Percentiles rank a stretch among this genome's conserved stretches.
These are phyloP conservation scores for Mycena metata DNA, from an alignment of 768 basidiomycete genomes.

Conservation along the genomic window DNA sequence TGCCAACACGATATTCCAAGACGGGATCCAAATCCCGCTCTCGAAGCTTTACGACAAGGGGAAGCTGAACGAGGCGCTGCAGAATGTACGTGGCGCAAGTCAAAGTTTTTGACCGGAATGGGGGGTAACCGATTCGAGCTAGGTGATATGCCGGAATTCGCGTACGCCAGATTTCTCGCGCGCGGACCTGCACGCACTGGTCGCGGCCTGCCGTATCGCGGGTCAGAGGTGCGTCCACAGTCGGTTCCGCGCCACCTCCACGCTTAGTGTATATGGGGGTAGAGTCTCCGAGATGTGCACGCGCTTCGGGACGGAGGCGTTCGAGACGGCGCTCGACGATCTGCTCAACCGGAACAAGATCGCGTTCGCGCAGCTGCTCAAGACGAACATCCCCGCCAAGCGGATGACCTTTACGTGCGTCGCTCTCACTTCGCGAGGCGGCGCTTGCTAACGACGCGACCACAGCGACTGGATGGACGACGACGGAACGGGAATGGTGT, in stretches of 20 bases:
- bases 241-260: neutral
- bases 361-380: slow-evolving; percentile 46
- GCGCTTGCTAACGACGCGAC: slow-evolving; percentile 20
- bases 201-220: slow-evolving; percentile 46
- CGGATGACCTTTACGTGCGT: slow-evolving; percentile 37
- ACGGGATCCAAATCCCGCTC: slow-evolving; percentile 48
- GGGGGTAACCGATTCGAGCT: slow-evolving; percentile 2
- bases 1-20: slow-evolving; percentile 42
- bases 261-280: neutral
- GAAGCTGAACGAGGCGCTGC: slow-evolving; percentile 43
- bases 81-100: slow-evolving; percentile 32
- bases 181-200: slow-evolving; percentile 46
- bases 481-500: slow-evolving; percentile 44
- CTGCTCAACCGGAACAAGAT: slow-evolving; percentile 45
- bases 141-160: slow-evolving; percentile 42
- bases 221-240: slow-evolving; percentile 34
- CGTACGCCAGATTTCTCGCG: slow-evolving; percentile 47
- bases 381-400: slow-evolving; percentile 40
- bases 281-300: slow-evolving; percentile 43
- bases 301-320: slow-evolving; percentile 44
- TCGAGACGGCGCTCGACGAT: slow-evolving; percentile 44
- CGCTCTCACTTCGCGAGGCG: neutral
- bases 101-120: neutral
- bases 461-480: slow-evolving; percentile 49
- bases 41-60: slow-evolving; percentile 46